Evolutionary conservation across 257 asterid species (phyloP).

Genomic region (Osmanthus fragrans): DNA sequence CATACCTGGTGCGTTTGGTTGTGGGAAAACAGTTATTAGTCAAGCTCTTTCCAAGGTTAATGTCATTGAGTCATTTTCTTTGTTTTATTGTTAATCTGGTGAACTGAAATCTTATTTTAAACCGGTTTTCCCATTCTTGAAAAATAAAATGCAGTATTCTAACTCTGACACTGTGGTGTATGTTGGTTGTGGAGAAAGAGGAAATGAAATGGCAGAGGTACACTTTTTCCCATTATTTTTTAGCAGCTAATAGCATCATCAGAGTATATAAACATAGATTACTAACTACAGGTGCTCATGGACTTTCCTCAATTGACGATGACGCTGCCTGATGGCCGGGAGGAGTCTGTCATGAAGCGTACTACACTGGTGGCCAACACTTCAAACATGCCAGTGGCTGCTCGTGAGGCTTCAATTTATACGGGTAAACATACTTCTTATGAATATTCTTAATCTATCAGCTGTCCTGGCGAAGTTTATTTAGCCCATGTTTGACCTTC

Average conservation of each 20-base stretch:
- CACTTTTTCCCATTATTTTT: slow-evolving; percentile 24
- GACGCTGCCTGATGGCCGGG: slow-evolving; percentile 99
- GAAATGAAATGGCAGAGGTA: slow-evolving; percentile 99
- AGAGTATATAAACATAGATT: slow-evolving; percentile 22
- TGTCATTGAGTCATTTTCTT: slow-evolving; percentile 22
- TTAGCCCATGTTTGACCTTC: background rate
- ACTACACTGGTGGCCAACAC: slow-evolving; percentile 99
- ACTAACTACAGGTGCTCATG: slow-evolving; percentile 84
- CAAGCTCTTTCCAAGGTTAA: slow-evolving; percentile 97
- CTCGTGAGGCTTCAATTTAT: slow-evolving; percentile 99
- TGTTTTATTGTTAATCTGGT: slow-evolving; percentile 11
- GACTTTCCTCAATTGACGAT: slow-evolving; percentile 99
- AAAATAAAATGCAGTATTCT: slow-evolving; percentile 71
- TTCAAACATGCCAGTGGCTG: slow-evolving; percentile 99
- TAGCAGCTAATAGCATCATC: slow-evolving; percentile 13
- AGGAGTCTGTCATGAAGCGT: slow-evolving; percentile 99
- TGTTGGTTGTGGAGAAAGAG: slow-evolving; percentile 99
- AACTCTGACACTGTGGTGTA: slow-evolving; percentile 96
- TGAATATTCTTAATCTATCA: slow-evolving; percentile 10
- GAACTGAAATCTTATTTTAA: slow-evolving; percentile 11
- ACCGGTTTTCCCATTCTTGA: slow-evolving; percentile 14
- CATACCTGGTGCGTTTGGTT: slow-evolving; percentile 99
- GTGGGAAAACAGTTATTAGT: slow-evolving; percentile 99
- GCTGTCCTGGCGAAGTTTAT: background rate
- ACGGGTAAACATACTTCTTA: slow-evolving; percentile 54